phyloP scores from a whole-genome alignment of 129 eudicot genomes.

The Ambrosia trifida region DNA sequence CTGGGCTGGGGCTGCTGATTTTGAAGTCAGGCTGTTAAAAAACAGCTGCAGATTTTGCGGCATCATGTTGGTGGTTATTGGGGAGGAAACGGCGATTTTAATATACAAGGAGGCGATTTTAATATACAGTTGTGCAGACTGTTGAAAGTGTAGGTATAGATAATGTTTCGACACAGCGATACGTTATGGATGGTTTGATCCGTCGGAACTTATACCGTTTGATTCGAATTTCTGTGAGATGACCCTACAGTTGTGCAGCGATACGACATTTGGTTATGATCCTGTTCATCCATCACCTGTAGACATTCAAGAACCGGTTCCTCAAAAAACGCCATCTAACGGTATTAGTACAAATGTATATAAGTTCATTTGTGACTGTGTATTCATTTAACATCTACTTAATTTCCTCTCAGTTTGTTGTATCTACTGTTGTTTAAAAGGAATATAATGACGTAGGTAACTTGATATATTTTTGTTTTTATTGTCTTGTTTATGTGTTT shows the following conservation, averaged over 20 bases:
- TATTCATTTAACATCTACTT: not conserved
- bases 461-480: no score
- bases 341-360: slow-evolving; percentile 46
- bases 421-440: not conserved
- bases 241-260: slow-evolving; percentile 90
- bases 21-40: no score
- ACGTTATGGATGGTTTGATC: slow-evolving; percentile 93
- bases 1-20: no score
- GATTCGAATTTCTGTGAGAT: slow-evolving; percentile 68
- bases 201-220: slow-evolving; percentile 71
- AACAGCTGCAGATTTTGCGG: no score
- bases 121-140: slow-evolving; percentile 24
- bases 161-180: slow-evolving; percentile 29
- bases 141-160: slow-evolving; percentile 8
- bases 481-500: no score
- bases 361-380: not conserved
- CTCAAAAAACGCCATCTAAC: slow-evolving; percentile 40
- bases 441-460: slow-evolving; percentile 1
- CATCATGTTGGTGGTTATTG: no score
- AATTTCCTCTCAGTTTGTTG: slow-evolving; percentile 16
- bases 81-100: slow-evolving; percentile 17
- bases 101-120: slow-evolving; percentile 18
- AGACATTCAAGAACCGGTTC: slow-evolving; percentile 33
- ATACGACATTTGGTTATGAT: slow-evolving; percentile 72
- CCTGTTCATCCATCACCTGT: slow-evolving; percentile 53